Base-by-base conservation (phyloP, 352 stramenopile genomes). In the Phytopythium ostracodes region DNA sequence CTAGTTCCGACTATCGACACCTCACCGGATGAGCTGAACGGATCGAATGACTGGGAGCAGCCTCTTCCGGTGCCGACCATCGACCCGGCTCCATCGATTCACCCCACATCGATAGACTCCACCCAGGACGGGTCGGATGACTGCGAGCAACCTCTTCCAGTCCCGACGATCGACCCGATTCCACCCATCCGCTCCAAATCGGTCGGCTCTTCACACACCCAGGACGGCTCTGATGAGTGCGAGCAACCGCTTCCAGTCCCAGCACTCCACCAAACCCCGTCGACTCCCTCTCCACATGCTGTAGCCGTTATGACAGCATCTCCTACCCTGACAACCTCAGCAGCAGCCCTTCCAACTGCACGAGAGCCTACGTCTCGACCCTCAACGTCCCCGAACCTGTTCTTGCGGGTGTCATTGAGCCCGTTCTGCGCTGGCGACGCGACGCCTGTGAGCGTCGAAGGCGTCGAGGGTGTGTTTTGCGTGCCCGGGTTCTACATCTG, bases 401-500 rank as follows among this genome's bases (percentile, higher is more conserved):
- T 55, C 49, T 17, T 55, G 1, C 49, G 49, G 12, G n/a, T 55
- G 17, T 17, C 25, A 0, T 9, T 38, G 4, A 36, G 1, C 1
- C 49, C 49, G n/a, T 25, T 29, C 29, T 55, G 49, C 25, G 15
- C 10, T 15, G 49, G 25, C 6, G 49, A 55, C 29, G 49, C 49
- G 17, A 55, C 49, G 2, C 49, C 49, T 0, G 49, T 55, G 25
- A 55, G 49, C 15, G 49, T 55, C 25, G 49, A 55, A 22, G 49
- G 49, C 25, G 49, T 55, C 4, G 49, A 55, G 18, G 49, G 49
- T 3, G 27, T 55, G 14, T 55, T 55, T 22, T 55, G 49, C 49
- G 49, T 55, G 17, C 25, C 49, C 1, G 49, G 49, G 15, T 55
- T 55, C 49, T 55, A 55, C 49, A 55, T 55, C n/a, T 55, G 49